These are phyloP conservation scores for Centaurea solstitialis DNA, from an alignment of 129 eudicot species.

Conservation along the genomic window DNA sequence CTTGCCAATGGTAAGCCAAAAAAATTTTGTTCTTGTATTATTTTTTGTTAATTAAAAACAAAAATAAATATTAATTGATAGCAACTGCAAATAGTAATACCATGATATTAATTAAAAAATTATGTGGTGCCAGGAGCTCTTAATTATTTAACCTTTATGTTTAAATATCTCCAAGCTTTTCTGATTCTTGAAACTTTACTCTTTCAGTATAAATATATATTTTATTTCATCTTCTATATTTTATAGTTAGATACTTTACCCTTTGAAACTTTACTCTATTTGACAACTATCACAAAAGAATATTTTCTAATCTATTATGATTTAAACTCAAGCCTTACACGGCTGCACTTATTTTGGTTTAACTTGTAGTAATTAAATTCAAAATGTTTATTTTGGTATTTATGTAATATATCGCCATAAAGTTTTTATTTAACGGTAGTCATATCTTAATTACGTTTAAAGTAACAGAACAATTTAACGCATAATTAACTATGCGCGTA, in stretches of 20 bases:
- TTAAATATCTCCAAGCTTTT: neutral
- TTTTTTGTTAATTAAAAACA: neutral
- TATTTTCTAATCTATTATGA: neutral
- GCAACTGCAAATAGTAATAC: neutral
- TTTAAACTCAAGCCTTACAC: neutral
- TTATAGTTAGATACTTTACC: neutral
- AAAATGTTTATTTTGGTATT: neutral
- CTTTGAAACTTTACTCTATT: neutral
- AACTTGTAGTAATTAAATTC: neutral
- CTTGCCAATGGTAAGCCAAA: slow-evolving; percentile 79
- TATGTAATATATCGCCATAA: neutral
- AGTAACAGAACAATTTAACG: neutral
- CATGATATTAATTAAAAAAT: neutral
- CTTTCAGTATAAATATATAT: neutral
- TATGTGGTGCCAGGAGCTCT: neutral
- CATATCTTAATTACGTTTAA: no score
- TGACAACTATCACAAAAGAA: neutral
- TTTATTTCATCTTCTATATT: no score
- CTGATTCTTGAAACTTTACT: neutral
- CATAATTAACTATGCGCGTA: neutral
- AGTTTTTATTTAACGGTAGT: neutral
- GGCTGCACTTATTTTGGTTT: no score
- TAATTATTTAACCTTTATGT: no score
- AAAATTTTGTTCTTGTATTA: neutral
- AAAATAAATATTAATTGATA: neutral